Conservation (phyloP, 257 asterid species). For the Euphrasia confusa region DNA sequence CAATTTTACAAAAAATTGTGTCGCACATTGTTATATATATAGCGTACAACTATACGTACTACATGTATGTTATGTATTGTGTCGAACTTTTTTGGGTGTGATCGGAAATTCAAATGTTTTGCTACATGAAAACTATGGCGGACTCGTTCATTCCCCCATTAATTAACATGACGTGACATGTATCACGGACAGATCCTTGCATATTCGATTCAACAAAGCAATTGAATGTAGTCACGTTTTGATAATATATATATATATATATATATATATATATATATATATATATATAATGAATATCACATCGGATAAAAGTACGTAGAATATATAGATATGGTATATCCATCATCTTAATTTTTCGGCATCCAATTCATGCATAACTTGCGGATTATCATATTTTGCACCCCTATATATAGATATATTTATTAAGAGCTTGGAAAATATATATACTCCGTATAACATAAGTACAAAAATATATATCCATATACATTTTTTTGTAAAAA, state of each 20-base stretch:
- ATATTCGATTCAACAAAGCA: neutral
- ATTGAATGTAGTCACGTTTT: neutral
- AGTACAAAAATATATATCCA: neutral
- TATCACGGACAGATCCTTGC: neutral
- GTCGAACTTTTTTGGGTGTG: neutral
- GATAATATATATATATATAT: neutral
- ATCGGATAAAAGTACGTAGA: neutral
- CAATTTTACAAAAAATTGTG: too few species aligned
- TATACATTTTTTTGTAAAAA: neutral
- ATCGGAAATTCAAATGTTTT: neutral
- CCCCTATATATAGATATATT: constrained; percentile 4
- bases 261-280: too few species aligned
- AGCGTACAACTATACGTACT: too few species aligned
- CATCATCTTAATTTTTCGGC: constrained; percentile 15
- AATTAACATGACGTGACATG: too few species aligned
- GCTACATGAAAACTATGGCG: neutral
- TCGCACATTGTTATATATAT: too few species aligned
- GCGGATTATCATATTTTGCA: neutral
- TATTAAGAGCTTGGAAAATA: neutral
- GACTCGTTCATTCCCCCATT: too few species aligned
- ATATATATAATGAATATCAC: too few species aligned
- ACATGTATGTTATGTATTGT: too few species aligned
- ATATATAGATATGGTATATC: neutral
- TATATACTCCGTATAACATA: neutral
- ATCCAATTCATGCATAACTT: constrained; percentile 18